Percentiles rank a stretch among this genome's conserved stretches.
Evolutionary conservation across 352 stramenopile genomes (phyloP).

Genomic region (Blastocystis sp.): DNA sequence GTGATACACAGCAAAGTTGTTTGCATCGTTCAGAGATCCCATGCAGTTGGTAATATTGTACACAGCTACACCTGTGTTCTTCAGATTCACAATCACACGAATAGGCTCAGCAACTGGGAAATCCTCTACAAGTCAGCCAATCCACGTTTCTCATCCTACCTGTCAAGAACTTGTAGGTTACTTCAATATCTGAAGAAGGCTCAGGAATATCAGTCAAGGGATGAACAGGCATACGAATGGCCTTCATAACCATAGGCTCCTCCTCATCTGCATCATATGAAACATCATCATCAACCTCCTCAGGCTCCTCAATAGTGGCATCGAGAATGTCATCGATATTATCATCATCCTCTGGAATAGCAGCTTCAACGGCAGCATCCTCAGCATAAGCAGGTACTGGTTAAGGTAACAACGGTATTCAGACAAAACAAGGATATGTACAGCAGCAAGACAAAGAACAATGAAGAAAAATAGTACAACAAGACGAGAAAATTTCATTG

Average conservation of each 20-base stretch:
- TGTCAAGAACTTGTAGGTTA: conserved; percentile 54
- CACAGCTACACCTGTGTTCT: conserved; percentile 56
- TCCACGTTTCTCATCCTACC: not conserved
- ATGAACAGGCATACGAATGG: conserved; percentile 10
- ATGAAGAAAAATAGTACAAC: conserved; percentile 24
- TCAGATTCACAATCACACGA: conserved; percentile 61
- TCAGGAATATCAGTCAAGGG: conserved; percentile 61
- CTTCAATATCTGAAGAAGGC: conserved; percentile 59
- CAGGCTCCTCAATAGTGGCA: conserved; percentile 36
- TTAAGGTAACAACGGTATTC: not conserved
- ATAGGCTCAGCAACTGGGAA: conserved; percentile 49
- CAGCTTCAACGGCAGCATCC: not conserved
- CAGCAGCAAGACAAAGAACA: conserved; percentile 31
- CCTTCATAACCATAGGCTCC: conserved; percentile 36
- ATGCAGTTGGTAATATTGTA: conserved; percentile 62
- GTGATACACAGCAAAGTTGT: conserved; percentile 46
- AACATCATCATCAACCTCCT: conserved; percentile 57
- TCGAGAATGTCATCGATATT: conserved; percentile 59
- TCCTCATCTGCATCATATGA: conserved; percentile 50
- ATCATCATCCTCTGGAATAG: not conserved
- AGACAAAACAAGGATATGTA: conserved; percentile 55
- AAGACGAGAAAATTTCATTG: conserved; percentile 44
- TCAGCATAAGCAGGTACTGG: conserved; percentile 4
- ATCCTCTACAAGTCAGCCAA: not conserved
- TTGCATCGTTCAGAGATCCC: conserved; percentile 59